Evolutionary conservation across 2,329 filamentous ascomycete genomes (phyloP), one percentile per base, ranked within the genome.

Genomic region (Penicillium digitatum): DNA sequence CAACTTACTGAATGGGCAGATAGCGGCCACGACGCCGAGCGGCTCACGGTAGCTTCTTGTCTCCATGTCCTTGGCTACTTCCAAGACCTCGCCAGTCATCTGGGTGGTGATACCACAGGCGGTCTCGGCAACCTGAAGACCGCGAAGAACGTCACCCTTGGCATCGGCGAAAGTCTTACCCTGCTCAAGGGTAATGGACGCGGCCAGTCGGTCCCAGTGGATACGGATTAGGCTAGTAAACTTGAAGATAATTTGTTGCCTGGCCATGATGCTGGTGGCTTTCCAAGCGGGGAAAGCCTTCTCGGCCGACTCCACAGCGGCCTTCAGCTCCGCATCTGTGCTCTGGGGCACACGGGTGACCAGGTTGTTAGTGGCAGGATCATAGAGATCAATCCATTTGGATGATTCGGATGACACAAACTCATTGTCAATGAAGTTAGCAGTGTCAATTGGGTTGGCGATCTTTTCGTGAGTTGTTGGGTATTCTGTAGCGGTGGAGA

Each of bases 41-140:
- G 84, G 84, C 71, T 87, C 84, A 47, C 81, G 78, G 73, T 87
- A 87, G 60, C 79, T 84, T 58, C 84, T 75, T 7, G 84, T 87
- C 75, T 87, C 84, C 84, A 87, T 87, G 64, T 87, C 84, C 76
- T 87, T 86, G 49, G 72, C 79, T n/a, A 87, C 84, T 72, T 87
- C 84, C 32, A 87, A 75, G n/a, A 87, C 81, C 71, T 87, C 83
- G 34, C 84, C 84, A 9, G 81, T 81, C 67, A 87, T 75, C 70
- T 87, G 84, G 1, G 82, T 85, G 2, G 84, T 85, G 68, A 87
- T 87, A 43, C 84, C 84, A 64, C 84, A 87, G 31, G 84, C 82
- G 6, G 82, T 86, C 74, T 87, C 84, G 7, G 84, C 84, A 38
- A 87, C 84, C 72, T 87, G 84, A 56, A 87, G 73, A 57, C 84